Base-by-base conservation (phyloP, 345 rosid species). In the Gossypium longicalyx region DNA sequence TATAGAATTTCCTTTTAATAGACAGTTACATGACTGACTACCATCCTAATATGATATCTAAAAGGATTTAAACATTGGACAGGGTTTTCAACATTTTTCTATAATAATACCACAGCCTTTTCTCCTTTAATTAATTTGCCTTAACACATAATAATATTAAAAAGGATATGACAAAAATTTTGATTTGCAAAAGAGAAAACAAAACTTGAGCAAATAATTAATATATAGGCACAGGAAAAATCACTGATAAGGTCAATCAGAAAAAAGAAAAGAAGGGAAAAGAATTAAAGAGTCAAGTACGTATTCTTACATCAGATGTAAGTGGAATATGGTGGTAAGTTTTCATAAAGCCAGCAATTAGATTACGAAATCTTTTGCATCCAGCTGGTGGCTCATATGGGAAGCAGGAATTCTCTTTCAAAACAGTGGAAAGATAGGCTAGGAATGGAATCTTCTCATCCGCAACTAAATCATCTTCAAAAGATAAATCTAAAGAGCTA, bases 391-490 rank as follows among this genome's bases (percentile, higher is more conserved):
- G 92, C 82, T 94, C 98, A 77, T 87, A 92, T 7, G 93, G 94
- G 79, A 93, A 91, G 83, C 78, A 85, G 54, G 97, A 87, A 66
- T 65, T 81, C 75, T 77, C 86, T 82, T 89, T 93, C 82, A 92
- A 74, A 75, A 84, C 84, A 70, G 83, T 82, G 70, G 98, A 93
- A 80, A 94, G 96, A 89, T 90, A 91, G 78, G 95, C 93, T 63
- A 91, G 91, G 87, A 92, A 94, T 8, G 98, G 97, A 69, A 94
- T 89, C 85, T 91, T 94, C 92, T 94, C 98, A 83, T 94, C 98
- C 41, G 98, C 98, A 85, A 94, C 97, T 22, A 90, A 80, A 76
- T 94, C 99, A 82, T 92, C 95, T 77, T 87, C 92, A 73, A 94
- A 94, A 19, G 87, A 93, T 77, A 94, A 86, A 83, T 94, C 98